phyloP scores from a whole-genome alignment of 1,284 basidiomycete species.

The Xerocomus amazonicus region DNA sequence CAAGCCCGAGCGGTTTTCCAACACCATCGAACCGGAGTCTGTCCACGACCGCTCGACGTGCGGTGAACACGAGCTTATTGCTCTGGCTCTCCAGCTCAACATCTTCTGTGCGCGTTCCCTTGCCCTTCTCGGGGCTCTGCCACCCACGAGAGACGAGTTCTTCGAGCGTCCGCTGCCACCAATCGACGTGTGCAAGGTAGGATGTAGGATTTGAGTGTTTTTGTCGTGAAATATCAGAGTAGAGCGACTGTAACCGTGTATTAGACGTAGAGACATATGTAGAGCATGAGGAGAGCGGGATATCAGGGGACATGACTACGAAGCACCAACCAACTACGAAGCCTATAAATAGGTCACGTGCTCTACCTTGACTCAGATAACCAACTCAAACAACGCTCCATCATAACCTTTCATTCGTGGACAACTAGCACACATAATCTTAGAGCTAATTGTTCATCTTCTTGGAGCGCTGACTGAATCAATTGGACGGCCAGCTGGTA shows the following conservation, averaged over 20 bases:
- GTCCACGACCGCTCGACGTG: conserved; percentile 57
- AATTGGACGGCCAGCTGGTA: neutral
- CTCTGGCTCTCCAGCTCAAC: conserved; percentile 17
- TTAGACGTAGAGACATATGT: conserved; percentile 51
- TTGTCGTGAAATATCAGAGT: conserved; percentile 84
- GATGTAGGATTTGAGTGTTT: conserved; percentile 81
- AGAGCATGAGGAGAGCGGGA: conserved; percentile 36
- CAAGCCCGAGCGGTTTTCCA: conserved; percentile 80
- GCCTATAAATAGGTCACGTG: conserved; percentile 8
- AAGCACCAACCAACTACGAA: conserved; percentile 3
- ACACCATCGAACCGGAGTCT: conserved; percentile 61
- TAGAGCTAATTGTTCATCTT: no score
- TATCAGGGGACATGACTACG: conserved; percentile 20
- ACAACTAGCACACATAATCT: no score
- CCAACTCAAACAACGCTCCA: no score
- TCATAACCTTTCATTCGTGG: no score
- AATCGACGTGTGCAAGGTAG: conserved; percentile 77
- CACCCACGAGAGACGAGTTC: conserved; percentile 58
- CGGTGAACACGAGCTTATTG: conserved; percentile 64
- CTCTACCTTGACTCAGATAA: no score
- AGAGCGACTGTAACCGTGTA: conserved; percentile 77
- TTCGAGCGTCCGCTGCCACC: conserved; percentile 80
- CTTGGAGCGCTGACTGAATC: no score
- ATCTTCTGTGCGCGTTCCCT: conserved; percentile 13
- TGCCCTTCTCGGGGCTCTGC: conserved; percentile 36